phyloP scores from a whole-genome alignment of 805 yeast species.

The Starmerella floricola region DNA sequence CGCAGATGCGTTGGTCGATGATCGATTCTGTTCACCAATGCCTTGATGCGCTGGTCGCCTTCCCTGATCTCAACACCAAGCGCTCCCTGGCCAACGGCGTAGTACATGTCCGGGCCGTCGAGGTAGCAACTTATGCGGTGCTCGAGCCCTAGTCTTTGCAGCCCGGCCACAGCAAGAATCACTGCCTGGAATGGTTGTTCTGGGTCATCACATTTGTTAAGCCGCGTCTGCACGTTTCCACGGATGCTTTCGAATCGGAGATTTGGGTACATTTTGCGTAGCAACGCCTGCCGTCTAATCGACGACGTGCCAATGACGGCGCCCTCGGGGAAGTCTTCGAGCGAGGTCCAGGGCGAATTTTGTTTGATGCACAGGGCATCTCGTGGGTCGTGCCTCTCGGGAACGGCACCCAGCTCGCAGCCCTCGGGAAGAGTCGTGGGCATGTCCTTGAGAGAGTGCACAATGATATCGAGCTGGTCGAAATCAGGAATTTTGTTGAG shows the following conservation, averaged over 20 bases:
- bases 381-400: slow-evolving; percentile 80
- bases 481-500: slow-evolving; percentile 47
- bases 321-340: slow-evolving; percentile 71
- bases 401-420: slow-evolving; percentile 77
- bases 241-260: slow-evolving; percentile 72
- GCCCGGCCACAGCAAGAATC: slow-evolving; percentile 86
- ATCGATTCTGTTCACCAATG: slow-evolving; percentile 52
- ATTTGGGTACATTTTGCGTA: slow-evolving; percentile 63
- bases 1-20: slow-evolving; percentile 55
- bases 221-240: slow-evolving; percentile 73
- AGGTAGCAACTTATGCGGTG: slow-evolving; percentile 62
- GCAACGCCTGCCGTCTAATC: slow-evolving; percentile 84
- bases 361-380: slow-evolving; percentile 75
- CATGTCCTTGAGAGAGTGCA: slow-evolving; percentile 82
- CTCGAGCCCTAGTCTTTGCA: slow-evolving; percentile 59
- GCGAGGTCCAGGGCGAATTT: slow-evolving; percentile 48
- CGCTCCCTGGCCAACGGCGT: slow-evolving; percentile 99
- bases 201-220: slow-evolving; percentile 65
- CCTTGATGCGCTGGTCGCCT: slow-evolving; percentile 46
- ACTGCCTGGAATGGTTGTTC: slow-evolving; percentile 56
- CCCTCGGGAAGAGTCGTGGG: slow-evolving; percentile 87
- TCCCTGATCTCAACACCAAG: slow-evolving; percentile 80
- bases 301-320: slow-evolving; percentile 90
- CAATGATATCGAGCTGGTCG: slow-evolving; percentile 72
- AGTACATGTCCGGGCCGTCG: slow-evolving; percentile 69